Conservation (phyloP, 78 protist species). For the Creolimax fragrantissima region DNA sequence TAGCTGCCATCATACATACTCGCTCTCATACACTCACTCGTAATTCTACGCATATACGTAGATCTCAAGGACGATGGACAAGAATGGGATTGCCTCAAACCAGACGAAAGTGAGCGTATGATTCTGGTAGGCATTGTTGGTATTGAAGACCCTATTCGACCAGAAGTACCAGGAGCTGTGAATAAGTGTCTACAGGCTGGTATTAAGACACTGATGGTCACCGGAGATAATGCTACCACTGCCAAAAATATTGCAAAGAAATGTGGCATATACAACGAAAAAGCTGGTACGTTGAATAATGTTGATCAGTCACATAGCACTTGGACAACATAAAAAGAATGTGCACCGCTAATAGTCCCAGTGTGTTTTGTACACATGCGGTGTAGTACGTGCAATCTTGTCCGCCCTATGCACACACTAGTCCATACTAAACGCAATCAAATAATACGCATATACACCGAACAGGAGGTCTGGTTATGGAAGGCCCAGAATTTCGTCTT, state of each 20-base stretch:
- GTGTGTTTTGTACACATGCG: too few relatives aligned
- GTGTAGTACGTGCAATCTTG: too few relatives aligned
- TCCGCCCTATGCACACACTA: too few relatives aligned
- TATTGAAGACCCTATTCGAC: conserved; percentile 92
- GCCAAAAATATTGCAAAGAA: conserved; percentile 83
- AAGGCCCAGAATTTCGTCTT: conserved; percentile 28
- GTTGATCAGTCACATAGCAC: conserved; percentile 58
- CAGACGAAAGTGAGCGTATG: conserved; percentile 3
- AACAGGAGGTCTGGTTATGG: background rate
- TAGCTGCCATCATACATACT: too few relatives aligned
- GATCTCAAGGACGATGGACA: conserved; percentile 93
- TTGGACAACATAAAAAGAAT: too few relatives aligned
- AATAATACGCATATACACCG: too few relatives aligned
- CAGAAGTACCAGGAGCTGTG: conserved; percentile 73
- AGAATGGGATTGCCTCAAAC: conserved; percentile 61
- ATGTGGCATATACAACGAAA: conserved; percentile 72
- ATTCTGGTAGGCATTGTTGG: conserved; percentile 75
- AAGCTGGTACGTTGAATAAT: conserved; percentile 32
- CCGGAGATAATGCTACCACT: conserved; percentile 92
- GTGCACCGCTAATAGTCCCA: too few relatives aligned
- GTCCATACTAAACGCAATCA: too few relatives aligned
- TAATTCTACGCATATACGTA: too few relatives aligned
- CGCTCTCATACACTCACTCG: too few relatives aligned
- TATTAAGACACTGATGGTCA: conserved; percentile 87
- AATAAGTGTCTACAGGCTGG: conserved; percentile 59